phyloP scores from a whole-genome alignment of 163 green algal species.

The Prototheca cutis region DNA sequence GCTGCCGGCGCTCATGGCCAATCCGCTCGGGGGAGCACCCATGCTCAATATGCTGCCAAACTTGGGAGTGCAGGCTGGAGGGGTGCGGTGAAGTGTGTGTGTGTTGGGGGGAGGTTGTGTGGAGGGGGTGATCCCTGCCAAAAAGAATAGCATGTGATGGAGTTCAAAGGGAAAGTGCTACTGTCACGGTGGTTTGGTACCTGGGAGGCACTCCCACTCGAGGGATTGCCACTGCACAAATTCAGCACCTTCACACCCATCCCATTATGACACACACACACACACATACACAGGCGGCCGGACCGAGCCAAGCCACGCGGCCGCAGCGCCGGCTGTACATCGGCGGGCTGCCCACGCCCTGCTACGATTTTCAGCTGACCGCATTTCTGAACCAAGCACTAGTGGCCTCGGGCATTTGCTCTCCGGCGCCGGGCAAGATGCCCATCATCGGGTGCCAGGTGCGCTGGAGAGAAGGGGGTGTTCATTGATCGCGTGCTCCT shows the following conservation, averaged over 20 bases:
- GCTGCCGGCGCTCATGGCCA: neutral
- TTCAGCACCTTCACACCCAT: neutral
- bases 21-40: neutral
- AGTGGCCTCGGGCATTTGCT: slow-evolving; percentile 22
- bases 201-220: neutral
- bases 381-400: slow-evolving; percentile 25
- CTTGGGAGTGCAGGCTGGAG: neutral
- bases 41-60: neutral
- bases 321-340: slow-evolving; percentile 21
- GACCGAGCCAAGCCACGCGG: slow-evolving; percentile 17
- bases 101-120: too few relatives aligned
- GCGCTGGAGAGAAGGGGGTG: neutral
- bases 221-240: neutral
- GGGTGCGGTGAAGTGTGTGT: too few relatives aligned
- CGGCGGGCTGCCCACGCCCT: slow-evolving; percentile 18
- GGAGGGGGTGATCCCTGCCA: too few relatives aligned
- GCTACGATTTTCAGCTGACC: slow-evolving; percentile 27
- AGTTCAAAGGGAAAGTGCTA: too few relatives aligned
- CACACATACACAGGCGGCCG: neutral
- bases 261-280: neutral
- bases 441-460: slow-evolving; percentile 22
- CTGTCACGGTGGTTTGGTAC: neutral
- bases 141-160: too few relatives aligned
- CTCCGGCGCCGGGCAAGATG: slow-evolving; percentile 7
- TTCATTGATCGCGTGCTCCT: neutral